phyloP scores from a whole-genome alignment of 2,329 filamentous ascomycete genomes.

The Talaromyces islandicus region DNA sequence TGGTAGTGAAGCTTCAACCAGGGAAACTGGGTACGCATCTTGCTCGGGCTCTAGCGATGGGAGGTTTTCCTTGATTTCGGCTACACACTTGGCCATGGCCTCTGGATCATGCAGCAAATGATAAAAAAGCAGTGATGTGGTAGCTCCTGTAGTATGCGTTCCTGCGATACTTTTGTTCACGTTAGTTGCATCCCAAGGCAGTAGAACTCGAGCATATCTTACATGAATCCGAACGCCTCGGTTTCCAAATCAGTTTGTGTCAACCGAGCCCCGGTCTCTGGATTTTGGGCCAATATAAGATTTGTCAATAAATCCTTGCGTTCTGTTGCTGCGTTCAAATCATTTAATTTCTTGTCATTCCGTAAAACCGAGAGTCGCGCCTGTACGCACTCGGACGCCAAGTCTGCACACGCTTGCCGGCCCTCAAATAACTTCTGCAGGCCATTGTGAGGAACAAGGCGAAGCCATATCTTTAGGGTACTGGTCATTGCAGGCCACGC shows the following conservation, averaged over 20 bases:
- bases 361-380: background rate
- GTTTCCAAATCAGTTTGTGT: slow-evolving; percentile 25
- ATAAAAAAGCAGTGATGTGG: slow-evolving; percentile 24
- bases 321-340: slow-evolving; percentile 1
- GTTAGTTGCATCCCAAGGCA: background rate
- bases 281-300: slow-evolving; percentile 30
- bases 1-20: slow-evolving; percentile 19
- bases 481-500: background rate
- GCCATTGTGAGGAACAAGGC: background rate
- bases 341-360: background rate
- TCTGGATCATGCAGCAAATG: slow-evolving; percentile 26
- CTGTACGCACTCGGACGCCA: background rate
- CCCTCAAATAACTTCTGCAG: background rate
- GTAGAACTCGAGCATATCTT: slow-evolving; percentile 11
- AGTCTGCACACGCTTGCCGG: background rate
- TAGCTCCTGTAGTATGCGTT: slow-evolving; percentile 27
- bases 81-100: slow-evolving; percentile 15
- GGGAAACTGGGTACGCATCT: slow-evolving; percentile 18
- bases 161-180: slow-evolving; percentile 23
- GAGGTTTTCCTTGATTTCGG: slow-evolving; percentile 13
- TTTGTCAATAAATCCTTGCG: slow-evolving; percentile 30
- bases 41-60: background rate
- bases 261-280: slow-evolving; percentile 29
- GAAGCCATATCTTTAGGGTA: background rate
- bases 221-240: slow-evolving; percentile 35